Evolutionary conservation across 441 rosid species (phyloP).

Genomic region (Corymbia citriodora): DNA sequence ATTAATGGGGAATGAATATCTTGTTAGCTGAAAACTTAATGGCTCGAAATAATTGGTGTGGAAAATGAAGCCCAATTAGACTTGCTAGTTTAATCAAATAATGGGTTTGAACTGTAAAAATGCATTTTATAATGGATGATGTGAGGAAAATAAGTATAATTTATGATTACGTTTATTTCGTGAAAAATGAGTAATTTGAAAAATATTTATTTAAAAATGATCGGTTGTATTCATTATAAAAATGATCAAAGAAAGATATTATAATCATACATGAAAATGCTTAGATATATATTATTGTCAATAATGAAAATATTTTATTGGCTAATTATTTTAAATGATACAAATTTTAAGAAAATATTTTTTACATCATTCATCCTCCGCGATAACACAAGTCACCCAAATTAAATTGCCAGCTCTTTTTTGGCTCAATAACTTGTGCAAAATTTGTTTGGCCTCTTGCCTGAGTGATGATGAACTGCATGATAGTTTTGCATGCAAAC

Average conservation of each 20-base stretch:
- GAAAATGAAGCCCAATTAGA: neutral
- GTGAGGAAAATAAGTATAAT: neutral
- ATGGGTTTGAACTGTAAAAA: neutral
- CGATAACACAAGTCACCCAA: neutral
- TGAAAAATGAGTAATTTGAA: neutral
- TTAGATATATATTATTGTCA: neutral
- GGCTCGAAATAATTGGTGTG: neutral
- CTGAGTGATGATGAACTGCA: neutral
- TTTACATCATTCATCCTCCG: neutral
- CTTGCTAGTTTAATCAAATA: neutral
- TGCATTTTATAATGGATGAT: neutral
- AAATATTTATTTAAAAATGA: neutral
- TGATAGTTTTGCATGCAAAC: neutral
- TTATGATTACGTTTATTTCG: fast-evolving
- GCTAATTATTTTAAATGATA: neutral
- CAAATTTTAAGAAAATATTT: neutral
- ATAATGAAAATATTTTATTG: neutral
- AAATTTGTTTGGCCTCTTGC: neutral
- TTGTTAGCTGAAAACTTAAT: neutral
- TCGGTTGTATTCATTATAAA: neutral
- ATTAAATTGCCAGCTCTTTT: neutral
- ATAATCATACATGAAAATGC: fast-evolving
- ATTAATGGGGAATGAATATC: neutral
- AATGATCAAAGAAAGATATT: neutral
- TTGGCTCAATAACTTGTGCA: neutral